Conservation (phyloP, 352 stramenopile genomes). For the Phytopythium ostracodes region DNA sequence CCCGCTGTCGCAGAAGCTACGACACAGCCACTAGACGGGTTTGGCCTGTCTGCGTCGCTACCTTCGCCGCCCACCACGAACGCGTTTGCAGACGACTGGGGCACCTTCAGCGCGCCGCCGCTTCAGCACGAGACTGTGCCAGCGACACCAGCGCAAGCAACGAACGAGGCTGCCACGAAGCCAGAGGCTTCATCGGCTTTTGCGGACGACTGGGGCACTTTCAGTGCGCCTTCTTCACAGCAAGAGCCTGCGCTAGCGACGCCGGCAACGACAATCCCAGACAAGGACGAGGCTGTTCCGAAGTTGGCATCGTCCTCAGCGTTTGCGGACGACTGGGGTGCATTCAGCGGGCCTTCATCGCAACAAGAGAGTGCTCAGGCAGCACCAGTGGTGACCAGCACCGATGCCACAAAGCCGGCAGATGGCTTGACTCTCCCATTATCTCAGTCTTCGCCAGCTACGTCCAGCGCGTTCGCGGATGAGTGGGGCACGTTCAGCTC, state of each 20-base stretch:
- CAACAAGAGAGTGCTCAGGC: background rate
- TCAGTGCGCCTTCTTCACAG: background rate
- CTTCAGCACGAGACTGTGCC: background rate
- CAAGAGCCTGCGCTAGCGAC: background rate
- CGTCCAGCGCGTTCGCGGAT: background rate
- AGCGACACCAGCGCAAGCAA: background rate
- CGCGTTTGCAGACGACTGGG: conserved; percentile 6
- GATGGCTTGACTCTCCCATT: background rate
- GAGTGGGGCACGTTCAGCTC: conserved; percentile 6
- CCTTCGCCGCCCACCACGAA: background rate
- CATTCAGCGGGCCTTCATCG: background rate
- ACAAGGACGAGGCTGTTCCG: background rate
- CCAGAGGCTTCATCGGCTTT: background rate
- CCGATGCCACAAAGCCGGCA: background rate
- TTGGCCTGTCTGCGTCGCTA: background rate
- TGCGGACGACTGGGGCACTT: background rate
- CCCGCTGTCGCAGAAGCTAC: background rate
- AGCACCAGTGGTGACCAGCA: background rate
- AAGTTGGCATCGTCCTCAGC: background rate
- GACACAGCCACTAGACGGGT: background rate
- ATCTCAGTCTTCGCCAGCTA: background rate
- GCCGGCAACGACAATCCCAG: background rate
- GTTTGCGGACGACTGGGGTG: background rate
- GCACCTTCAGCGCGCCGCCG: conserved; percentile 6
- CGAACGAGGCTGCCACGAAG: background rate